phyloP scores from a whole-genome alignment of 2,329 filamentous ascomycete genomes.

The Penicillium verrucosum region DNA sequence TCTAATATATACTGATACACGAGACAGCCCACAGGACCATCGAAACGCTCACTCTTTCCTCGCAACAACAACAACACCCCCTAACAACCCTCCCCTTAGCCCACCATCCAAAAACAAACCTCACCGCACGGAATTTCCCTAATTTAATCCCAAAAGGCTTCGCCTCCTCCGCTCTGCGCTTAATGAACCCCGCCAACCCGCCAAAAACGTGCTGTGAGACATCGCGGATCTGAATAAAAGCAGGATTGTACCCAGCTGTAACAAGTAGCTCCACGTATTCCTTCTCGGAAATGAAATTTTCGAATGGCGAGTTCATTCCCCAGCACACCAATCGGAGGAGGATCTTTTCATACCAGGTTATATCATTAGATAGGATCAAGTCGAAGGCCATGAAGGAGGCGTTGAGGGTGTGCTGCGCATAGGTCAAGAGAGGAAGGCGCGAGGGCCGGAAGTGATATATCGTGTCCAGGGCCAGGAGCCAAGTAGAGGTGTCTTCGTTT shows the following conservation, averaged over 20 bases:
- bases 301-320: constrained; percentile 49
- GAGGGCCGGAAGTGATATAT: constrained; percentile 58
- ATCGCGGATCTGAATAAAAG: constrained; percentile 47
- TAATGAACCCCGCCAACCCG: constrained; percentile 48
- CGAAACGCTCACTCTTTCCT: constrained; percentile 8
- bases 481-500: constrained; percentile 31
- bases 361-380: constrained; percentile 40
- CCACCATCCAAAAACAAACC: constrained; percentile 44
- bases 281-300: constrained; percentile 48
- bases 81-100: constrained; percentile 36
- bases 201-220: constrained; percentile 54
- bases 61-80: constrained; percentile 43
- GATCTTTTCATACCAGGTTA: constrained; percentile 28
- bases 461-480: constrained; percentile 56
- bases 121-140: constrained; percentile 36
- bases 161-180: constrained; percentile 35
- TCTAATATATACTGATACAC: not conserved
- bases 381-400: constrained; percentile 58
- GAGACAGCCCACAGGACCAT: not conserved
- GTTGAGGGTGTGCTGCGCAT: constrained; percentile 41
- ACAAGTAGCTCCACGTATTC: constrained; percentile 49
- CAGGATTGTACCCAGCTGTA: constrained; percentile 47
- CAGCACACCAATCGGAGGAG: constrained; percentile 45
- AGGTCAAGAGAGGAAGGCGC: constrained; percentile 46
- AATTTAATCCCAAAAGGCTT: constrained; percentile 36